Base-by-base conservation (phyloP, 2,329 filamentous ascomycete genomes). In the Pseudocercospora cruenta region DNA sequence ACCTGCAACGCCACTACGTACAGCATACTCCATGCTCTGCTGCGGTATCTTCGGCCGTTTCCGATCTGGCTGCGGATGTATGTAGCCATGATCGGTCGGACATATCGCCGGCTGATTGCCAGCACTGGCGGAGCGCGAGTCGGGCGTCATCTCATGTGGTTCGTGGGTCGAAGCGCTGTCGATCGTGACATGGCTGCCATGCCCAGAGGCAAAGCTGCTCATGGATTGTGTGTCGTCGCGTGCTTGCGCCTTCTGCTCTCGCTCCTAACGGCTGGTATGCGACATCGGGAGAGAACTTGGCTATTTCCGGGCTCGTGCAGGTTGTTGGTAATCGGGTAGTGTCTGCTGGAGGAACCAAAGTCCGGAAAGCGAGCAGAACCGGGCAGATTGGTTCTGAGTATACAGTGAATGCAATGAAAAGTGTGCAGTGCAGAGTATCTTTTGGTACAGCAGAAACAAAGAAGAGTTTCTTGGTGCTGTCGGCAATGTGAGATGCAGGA, bases 1-100 rank as follows among this genome's bases (percentile, higher is more conserved):
- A 57, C 95, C 95, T 1, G 95, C 94, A 33, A 96, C 81, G 36
- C 92, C 92, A 68, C 91, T 95, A 73, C 92, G 88, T 80, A 93
- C 84, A 51, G 95, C 82, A 80, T 98, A 98, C 73, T 96, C 91
- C 70, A 91, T 82, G 77, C 90, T 95, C 76, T 90, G 88, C 80
- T 89, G 92, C 70, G 91, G 83, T 28, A 86, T 78, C 73, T 84
- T 84, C 70, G 82, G 82, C 73, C 84, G 85, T 70, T 81, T 82
- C 68, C 64, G 61, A 14, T 63, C 63, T 39, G 66, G 66, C 31
- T 70, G 69, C 70, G 81, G 79, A 28, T 82, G 78, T 64, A 83
- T 79, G 73, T 84, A 77, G 72, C 84, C 80, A 71, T 86, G 80
- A 74, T 86, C 84, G 53, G 83, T 83, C 19, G 83, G 82, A 72